Base-by-base conservation (phyloP, 768 basidiomycete species). In the Panellus pusillus region DNA sequence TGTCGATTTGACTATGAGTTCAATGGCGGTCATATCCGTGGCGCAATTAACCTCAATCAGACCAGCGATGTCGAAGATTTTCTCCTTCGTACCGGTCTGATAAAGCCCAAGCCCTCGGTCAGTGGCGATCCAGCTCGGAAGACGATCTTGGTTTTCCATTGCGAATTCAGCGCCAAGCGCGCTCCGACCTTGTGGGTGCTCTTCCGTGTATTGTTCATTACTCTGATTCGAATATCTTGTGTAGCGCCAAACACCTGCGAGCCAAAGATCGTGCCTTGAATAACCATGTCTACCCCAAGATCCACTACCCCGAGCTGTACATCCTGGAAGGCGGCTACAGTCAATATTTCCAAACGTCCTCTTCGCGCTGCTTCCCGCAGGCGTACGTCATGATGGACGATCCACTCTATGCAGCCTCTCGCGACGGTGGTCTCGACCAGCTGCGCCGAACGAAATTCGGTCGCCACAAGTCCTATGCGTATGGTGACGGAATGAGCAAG, bases 1-100 rank as follows among this genome's bases (percentile, higher is more conserved):
- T 98, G 97, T 70, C 89, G 97, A 39, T 99, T 98, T 70, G 93
- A 93, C 58, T 99, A 97, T 65, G 97, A 99, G 72, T 98, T 87
- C 69, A 77, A 79, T 44, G 97, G 97, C 9, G 97, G 97, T 0
- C 97, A 98, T 73, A 83, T 98, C 60, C 82, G 82, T 9, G 90
- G 93, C 13, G 95, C 97, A 7, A 77, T 94, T 68, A 98, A 98
- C 68, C 84, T 98, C 65, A 93, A 92, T 68, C 90, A 86, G 14
- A 86, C 86, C 12, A 68, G 78, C 27, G 84, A 81, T 42, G 80
- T 98, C 38, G 93, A 97, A 67, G 86, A 90, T 47, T 79, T 91
- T 45, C 72, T 98, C 36, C 82, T 98, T 38, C 78, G 86, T 4
- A 64, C 71, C 19, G 74, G 69, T 55, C 66, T 76, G 57, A 72